Conservation (phyloP, 2,329 filamentous ascomycete genomes). For the Beauveria asiatica region DNA sequence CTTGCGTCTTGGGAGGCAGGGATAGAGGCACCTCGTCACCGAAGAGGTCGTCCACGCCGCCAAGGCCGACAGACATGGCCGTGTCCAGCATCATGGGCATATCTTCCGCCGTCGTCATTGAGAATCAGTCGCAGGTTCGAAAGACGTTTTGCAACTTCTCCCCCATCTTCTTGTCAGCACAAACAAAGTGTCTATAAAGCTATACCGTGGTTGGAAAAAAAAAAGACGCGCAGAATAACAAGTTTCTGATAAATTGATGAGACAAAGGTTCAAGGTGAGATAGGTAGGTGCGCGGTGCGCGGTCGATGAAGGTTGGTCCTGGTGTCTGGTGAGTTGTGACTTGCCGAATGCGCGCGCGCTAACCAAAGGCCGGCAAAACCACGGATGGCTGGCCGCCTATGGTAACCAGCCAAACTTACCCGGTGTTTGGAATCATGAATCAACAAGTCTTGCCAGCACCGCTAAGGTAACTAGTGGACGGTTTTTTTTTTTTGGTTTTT, state of each 20-base stretch:
- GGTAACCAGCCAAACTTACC: not conserved
- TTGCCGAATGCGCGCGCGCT: not conserved
- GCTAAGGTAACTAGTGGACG: too few relatives aligned
- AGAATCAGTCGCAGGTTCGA: not conserved
- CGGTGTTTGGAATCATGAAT: not conserved
- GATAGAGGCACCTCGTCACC: conserved; percentile 57
- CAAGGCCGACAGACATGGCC: conserved; percentile 40
- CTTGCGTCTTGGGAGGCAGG: conserved; percentile 35
- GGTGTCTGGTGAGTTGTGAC: not conserved
- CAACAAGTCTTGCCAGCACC: too few relatives aligned
- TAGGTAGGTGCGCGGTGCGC: too few relatives aligned
- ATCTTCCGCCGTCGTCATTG: conserved; percentile 27
- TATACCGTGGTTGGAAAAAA: not conserved
- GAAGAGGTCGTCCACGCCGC: conserved; percentile 67
- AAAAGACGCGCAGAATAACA: not conserved
- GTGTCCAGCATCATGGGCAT: conserved; percentile 36
- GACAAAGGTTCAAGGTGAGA: not conserved
- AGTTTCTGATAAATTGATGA: not conserved
- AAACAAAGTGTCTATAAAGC: not conserved
- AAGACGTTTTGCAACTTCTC: not conserved
- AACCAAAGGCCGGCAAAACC: not conserved
- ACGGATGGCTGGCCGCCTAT: not conserved
- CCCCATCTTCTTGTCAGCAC: not conserved
- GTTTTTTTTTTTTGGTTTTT: too few relatives aligned
- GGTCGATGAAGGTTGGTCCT: not conserved